phyloP scores from a whole-genome alignment of 768 basidiomycete genomes.

The Kwoniella sp. region DNA sequence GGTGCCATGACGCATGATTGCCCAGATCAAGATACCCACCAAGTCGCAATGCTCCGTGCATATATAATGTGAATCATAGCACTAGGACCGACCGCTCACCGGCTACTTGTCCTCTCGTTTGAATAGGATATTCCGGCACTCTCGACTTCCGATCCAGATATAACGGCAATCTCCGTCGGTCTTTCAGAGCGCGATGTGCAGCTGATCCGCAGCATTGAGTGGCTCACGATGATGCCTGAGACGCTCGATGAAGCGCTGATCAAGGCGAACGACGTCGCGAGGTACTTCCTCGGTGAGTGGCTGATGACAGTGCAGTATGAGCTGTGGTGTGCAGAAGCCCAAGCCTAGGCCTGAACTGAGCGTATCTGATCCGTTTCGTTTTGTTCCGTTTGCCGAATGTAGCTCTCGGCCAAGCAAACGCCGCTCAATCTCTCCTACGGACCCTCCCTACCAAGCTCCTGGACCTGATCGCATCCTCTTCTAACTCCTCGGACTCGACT shows the following conservation, averaged over 20 bases:
- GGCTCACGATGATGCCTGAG: constrained; percentile 76
- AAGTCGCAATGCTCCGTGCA: too few species aligned
- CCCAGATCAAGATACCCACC: too few species aligned
- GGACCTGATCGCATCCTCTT: constrained; percentile 20
- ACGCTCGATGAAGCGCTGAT: constrained; percentile 79
- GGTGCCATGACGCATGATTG: background rate
- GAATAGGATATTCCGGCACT: constrained; percentile 45
- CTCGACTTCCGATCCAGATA: constrained; percentile 47
- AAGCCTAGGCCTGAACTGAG: too few species aligned
- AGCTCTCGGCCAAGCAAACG: constrained; percentile 75
- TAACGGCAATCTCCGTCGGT: constrained; percentile 39
- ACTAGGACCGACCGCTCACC: too few species aligned
- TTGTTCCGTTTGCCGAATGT: background rate
- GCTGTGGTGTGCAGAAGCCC: too few species aligned
- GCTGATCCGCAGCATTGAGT: constrained; percentile 85
- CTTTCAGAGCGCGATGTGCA: constrained; percentile 55
- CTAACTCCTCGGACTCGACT: background rate
- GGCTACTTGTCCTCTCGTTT: background rate
- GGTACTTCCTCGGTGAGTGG: constrained; percentile 81
- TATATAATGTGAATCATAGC: too few species aligned
- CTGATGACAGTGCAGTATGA: too few species aligned
- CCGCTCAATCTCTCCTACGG: constrained; percentile 60
- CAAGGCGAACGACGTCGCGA: constrained; percentile 82
- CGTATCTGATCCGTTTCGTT: background rate
- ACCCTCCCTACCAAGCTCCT: constrained; percentile 46